Evolutionary conservation across 768 basidiomycete species (phyloP), one percentile per base, ranked within the genome.

Genomic region (Leucogyrophana mollusca): DNA sequence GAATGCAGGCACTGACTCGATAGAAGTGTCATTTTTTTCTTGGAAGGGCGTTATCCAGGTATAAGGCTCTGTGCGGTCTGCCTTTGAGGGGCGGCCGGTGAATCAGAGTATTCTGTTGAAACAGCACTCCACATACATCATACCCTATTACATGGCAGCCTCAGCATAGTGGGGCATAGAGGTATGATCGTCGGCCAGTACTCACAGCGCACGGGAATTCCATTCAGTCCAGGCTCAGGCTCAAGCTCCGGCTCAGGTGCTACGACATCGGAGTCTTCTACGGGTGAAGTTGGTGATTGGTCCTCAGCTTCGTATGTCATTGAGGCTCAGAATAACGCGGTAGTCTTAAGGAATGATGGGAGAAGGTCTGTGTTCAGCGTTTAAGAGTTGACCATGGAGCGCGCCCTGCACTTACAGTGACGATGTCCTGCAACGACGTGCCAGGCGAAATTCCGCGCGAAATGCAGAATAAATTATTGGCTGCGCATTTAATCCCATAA

Each of bases 11-110:
- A 43, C 84, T 55, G 56, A 90, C 89, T 91, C 90, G 51, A 92
- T 77, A 53, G 81, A 87, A 18, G 90, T 88, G 60, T 92, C 90
- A 60, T 82, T 77, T 57, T 74, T 81, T 69, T 90, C 87, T 63
- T 91, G 88, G 62, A 92, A 92, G 21, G 90, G 90, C 37, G 75
- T 73, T 55, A 90, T 92, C 47, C 83, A 78, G 16, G 90, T 92
- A 60, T 92, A 92, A 9, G 90, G 56, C 63, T 92, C 90, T 38
- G 85, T 83, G 53, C 88, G 82, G 68, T 92, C 80, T 47, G 90
- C 90, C 89, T 92, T 40, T 25, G 27, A 40, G 30, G 52, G 14
- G 16, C 14, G 20, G 51, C 49, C 61, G 47, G 51, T 50, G 51
- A 44, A 46, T 51, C 35, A 51, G 43, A 30, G 41, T 17, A 56